Evolutionary conservation across 2,329 filamentous ascomycete species (phyloP), one percentile per base, ranked within the genome.

Genomic region (Dactylellina haptotyla): DNA sequence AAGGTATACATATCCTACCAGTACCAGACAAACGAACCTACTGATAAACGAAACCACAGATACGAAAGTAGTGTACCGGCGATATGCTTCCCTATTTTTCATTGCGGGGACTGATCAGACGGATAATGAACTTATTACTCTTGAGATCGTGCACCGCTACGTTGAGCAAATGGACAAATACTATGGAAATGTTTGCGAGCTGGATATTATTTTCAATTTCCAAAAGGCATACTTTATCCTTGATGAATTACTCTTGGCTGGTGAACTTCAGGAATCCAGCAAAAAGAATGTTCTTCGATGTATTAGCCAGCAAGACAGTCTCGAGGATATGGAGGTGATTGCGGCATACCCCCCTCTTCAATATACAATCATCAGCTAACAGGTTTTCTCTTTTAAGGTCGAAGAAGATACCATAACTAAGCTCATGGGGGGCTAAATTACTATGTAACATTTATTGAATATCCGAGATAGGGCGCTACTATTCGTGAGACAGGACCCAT

Each of bases 161-260:
- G 95, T 99, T 80, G 95, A 99, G 83, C 95, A 99, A 84, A 99
- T 99, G 95, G 95, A 99, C 86, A 99, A 99, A 82, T 99, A 99
- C 85, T 99, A 98, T 82, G 95, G 95, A 82, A 99, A 99, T 82
- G 95, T 99, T 72, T 99, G 95, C 88, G 95, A 99, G 84, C 87
- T 99, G 76, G 93, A 98, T 82, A 97, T 98, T 83, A 99, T 99
- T 82, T 99, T 99, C 87, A 98, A 97, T 81, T 99, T 99, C 82
- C 96, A 97, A 78, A 99, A 99, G 83, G 95, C 95, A 72, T 99
- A 99, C 83, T 99, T 98, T 83, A 99, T 99, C 78, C 88, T 99
- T 50, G 95, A 99, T 81, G 95, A 99, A 83, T 87, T 99, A 75
- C 85, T 99, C 76, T 85, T 99, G 77, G 95, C 95, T 4, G 95